Base-by-base conservation (phyloP, 768 basidiomycete species). In the Rhodotorula paludigena region DNA sequence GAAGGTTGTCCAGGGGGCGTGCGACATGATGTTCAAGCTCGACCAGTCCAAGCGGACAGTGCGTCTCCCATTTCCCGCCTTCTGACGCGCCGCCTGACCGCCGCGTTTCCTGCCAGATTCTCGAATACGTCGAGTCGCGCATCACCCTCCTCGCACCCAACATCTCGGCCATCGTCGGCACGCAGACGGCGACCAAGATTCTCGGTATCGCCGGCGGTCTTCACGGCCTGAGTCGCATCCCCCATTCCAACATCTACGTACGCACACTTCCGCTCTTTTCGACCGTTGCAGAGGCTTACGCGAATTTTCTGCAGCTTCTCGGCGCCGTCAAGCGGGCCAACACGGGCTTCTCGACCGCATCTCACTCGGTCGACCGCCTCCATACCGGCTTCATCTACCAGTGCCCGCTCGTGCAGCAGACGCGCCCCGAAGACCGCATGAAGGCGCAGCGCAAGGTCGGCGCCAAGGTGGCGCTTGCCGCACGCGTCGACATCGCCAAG, bases 91-190 rank as follows among this genome's bases (percentile, higher is more conserved):
- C 2, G 2, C 15, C 8, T 5, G 2, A 9, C 33, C 52, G 57
- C 36, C 21, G n/a, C 11, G 39, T 45, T 10, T 52, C 63, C 3
- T 10, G 21, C 14, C 76, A 93, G 89, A 99, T 98, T 75, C 94
- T 98, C 81, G 87, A 89, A 83, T 99, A 98, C 84, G 96, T 99
- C 79, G 94, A 93, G 83, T 94, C 91, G 75, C 85, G 96, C 81
- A 98, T 99, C 91, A 90, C 91, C 81, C 85, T 92, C 64, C 88
- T 99, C 77, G 94, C 96, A 74, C 96, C 96, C 76, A 99, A 99
- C 80, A 85, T 99, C 77, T 94, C 92, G 76, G 88, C 90, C 79
- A 96, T 99, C 80, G 90, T 98, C 81, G 94, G 96, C 79, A 96
- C 96, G 65, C 92, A 89, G 75, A 94, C 92, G 83, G 96, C 96